A percentile compares a stretch with the other conserved stretches of the same genome.
Evolutionary conservation across 805 yeast genomes (phyloP).

Genomic region (Lipomyces lipofer): DNA sequence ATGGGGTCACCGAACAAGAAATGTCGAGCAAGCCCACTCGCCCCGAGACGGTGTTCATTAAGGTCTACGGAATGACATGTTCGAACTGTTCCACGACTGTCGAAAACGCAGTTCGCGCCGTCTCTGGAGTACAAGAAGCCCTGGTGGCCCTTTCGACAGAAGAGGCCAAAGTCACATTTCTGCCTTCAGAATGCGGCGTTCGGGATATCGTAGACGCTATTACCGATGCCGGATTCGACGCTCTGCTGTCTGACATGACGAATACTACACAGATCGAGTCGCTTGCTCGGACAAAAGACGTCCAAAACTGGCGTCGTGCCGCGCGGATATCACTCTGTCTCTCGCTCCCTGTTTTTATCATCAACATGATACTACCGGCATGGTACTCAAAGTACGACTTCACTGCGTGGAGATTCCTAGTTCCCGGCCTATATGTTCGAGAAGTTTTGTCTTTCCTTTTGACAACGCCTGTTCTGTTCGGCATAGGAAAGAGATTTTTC

Average conservation of each 20-base stretch:
- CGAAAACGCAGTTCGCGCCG: conserved; percentile 46
- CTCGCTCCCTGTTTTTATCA: conserved; percentile 60
- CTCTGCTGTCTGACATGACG: conserved; percentile 50
- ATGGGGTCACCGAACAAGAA: conserved; percentile 12
- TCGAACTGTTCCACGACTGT: conserved; percentile 55
- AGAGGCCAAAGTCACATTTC: conserved; percentile 55
- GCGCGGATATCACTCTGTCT: conserved; percentile 53
- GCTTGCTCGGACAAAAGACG: conserved; percentile 69
- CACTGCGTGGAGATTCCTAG: conserved; percentile 40
- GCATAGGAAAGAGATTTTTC: conserved; percentile 69
- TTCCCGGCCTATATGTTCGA: conserved; percentile 66
- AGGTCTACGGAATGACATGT: conserved; percentile 62
- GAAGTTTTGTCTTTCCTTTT: conserved; percentile 60
- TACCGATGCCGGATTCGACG: conserved; percentile 55
- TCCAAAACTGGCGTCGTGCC: conserved; percentile 64
- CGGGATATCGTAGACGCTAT: conserved; percentile 60
- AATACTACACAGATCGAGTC: conserved; percentile 67
- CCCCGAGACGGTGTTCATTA: conserved; percentile 24
- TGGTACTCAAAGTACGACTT: conserved; percentile 31
- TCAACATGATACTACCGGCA: conserved; percentile 43
- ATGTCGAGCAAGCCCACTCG: conserved; percentile 16
- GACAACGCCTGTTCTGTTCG: conserved; percentile 61
- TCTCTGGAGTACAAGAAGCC: conserved; percentile 53
- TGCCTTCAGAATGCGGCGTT: conserved; percentile 56
- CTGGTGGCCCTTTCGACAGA: conserved; percentile 56